Conservation (phyloP, 352 stramenopile species). For the Pythium coloratum region DNA sequence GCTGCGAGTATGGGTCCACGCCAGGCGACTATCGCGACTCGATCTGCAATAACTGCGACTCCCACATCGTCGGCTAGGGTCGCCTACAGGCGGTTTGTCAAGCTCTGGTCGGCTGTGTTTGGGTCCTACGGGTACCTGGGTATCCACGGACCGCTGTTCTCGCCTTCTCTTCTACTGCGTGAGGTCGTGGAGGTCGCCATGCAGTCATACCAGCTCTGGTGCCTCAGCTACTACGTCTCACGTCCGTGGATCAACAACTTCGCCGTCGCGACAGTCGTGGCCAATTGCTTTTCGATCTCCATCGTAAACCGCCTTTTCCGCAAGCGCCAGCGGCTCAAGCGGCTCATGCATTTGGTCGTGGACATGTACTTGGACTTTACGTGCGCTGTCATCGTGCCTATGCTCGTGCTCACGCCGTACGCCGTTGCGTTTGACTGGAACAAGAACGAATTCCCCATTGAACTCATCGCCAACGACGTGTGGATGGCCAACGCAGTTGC, state of each 20-base stretch:
- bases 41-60: not conserved
- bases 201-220: constrained; percentile 21
- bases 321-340: not conserved
- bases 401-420: constrained; percentile 18
- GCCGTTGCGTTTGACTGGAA: constrained; percentile 6
- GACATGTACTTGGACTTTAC: constrained; percentile 21
- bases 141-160: not conserved
- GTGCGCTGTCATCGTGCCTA: constrained; percentile 12
- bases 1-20: not conserved
- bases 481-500: constrained; percentile 19
- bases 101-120: constrained; percentile 1
- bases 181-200: constrained; percentile 13
- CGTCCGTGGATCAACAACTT: constrained; percentile 25
- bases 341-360: constrained; percentile 15
- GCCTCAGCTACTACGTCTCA: constrained; percentile 10
- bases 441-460: not conserved
- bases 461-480: not conserved
- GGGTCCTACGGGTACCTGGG: not conserved
- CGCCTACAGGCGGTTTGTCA: not conserved
- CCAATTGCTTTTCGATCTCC: constrained; percentile 11
- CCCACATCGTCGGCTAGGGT: not conserved
- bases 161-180: not conserved
- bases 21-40: not conserved
- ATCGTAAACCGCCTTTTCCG: not conserved
- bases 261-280: constrained; percentile 10